Base-by-base conservation (phyloP, 1,284 basidiomycete species). In the Bondarzewia mesenterica region DNA sequence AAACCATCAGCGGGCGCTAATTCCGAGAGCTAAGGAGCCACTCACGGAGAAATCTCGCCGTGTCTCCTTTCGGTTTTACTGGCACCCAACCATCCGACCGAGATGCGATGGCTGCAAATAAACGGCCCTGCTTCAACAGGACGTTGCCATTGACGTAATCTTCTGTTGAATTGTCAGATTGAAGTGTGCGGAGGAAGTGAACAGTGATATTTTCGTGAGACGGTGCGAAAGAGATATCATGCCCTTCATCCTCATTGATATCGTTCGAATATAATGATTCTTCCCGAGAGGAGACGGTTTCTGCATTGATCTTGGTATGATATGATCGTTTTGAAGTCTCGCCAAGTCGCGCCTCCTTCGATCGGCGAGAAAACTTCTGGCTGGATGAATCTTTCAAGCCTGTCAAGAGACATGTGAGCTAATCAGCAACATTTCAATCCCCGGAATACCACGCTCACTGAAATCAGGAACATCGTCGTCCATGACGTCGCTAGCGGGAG, bases 241-340 rank as follows among this genome's bases (percentile, higher is more conserved):
- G 21, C 5, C 52, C 48, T 32, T 62, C 60, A 23, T 58, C 55
- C 25, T 57, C 54, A 47, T 58, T 62, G 50, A 66, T 58, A 14
- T 55, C 60, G 48, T 64, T 52, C 23, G 67, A 49, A 47, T 66
- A 65, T 52, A 67, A 65, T 51, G 58, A 61, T 46, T 66, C 64
- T 16, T 54, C 51, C 26, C 58, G 57, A 22, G 42, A 25, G 23
- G 50, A 47, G 15, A 38, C 15, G 7, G 49, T 16, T 16, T 21
- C 42, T 25, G 22, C 21, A 16, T 26, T 23, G 38, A 18, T 40
- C 12, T 15, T 22, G 8, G 41, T 42, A 26, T 42, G 23, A 26
- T 42, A 42, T 23, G 38, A 10, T 20, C 38, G 38, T 40, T 40
- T 44, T n/a, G 22, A 5, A 21, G 5, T 15, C 23, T 14, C 16